Evolutionary conservation across 176 grass and related monocot genomes (phyloP), one percentile per base, ranked within the genome.

Genomic region (Ananas comosus): DNA sequence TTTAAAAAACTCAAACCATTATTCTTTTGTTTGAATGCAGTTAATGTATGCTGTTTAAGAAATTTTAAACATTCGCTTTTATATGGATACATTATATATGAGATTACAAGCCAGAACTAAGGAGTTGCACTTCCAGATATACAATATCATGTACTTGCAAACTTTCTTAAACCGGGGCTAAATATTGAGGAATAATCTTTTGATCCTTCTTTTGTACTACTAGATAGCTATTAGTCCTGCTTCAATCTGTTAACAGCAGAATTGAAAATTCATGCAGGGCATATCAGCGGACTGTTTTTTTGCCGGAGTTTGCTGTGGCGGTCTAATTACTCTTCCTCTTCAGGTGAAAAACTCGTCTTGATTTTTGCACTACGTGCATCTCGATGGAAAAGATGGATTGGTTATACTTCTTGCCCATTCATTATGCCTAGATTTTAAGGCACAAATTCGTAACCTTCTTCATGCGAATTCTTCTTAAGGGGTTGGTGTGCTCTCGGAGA

Each of bases 321-420:
- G 87, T 68, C 79, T 96, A 67, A 76, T 96, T 86, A 96, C 87
- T 63, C 87, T 96, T 76, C 77, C 91, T 59, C 74, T 91, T 72
- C 91, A 96, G 91, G 91, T 91, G 66, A 70, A 58, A 27, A 16
- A 25, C 18, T 67, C 28, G 13, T 28, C 64, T n/a, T 13, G 12
- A 51, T 17, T 21, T 52, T 42, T 42, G 4, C 6, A 42, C 33
- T 42, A 42, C 33, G 6, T 42, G 33, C 33, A 42, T 42, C 33
- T 42, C 33, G 33, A 42, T 42, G 33, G 4, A 42, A 42, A 42
- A 42, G 33, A 42, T 42, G 4, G 6, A 8, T 42, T 42, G 5
- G 33, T 42, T 42, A 42, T 42, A 42, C 5, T 42, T 42, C 33
- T 42, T 42, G 33, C 33, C 33, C 33, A 42, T 42, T 42, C 33